Base-by-base conservation (phyloP, 495 filamentous ascomycete species). In the Letharia lupina region DNA sequence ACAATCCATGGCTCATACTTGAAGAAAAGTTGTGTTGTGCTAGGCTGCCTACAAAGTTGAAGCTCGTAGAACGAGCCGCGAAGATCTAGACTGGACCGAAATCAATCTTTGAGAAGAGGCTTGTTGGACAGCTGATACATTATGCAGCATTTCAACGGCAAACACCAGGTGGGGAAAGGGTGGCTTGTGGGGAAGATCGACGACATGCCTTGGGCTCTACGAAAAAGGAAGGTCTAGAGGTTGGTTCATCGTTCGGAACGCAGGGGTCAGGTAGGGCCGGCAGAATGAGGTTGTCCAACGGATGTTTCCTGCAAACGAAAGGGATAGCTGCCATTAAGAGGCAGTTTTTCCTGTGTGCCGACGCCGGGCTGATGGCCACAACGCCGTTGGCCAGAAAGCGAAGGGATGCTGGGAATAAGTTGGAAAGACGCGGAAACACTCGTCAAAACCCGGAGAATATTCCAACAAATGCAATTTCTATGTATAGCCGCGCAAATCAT, bases 401-500 rank as follows among this genome's bases (percentile, higher is more conserved):
- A 48, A 45, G 16, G 31, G 41, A 48, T 45, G 11, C 4, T 48
- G 63, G 9, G 41, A 28, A 35, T 37, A 23, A 8, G 40, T 48
- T 48, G 56, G 42, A 60, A 40, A 60, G 7, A 58, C 8, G 42
- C 20, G 11, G 45, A 16, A 8, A n/a, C 37, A 23, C 31, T 41
- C 52, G 28, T 65, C 42, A 59, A 65, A 48, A 20, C 3, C 39
- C 63, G 63, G 63, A 48, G 23, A 4, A 13, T 65, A 48, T 23
- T 1, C 12, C 63, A 59, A 58, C 33, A 58, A 45, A 12, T 12
- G 37, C 45, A 42, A 4, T 12, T 48, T 39, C 42, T 60, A 18
- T 41, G 42, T 60, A 60, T 65, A 65, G 39, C 63, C 63, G 63
- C 63, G n/a, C 63, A 58, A 65, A 65, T 65, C 10, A 35, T 50